phyloP scores from a whole-genome alignment of 768 basidiomycete genomes.

The Leucosporidium yakuticum region DNA sequence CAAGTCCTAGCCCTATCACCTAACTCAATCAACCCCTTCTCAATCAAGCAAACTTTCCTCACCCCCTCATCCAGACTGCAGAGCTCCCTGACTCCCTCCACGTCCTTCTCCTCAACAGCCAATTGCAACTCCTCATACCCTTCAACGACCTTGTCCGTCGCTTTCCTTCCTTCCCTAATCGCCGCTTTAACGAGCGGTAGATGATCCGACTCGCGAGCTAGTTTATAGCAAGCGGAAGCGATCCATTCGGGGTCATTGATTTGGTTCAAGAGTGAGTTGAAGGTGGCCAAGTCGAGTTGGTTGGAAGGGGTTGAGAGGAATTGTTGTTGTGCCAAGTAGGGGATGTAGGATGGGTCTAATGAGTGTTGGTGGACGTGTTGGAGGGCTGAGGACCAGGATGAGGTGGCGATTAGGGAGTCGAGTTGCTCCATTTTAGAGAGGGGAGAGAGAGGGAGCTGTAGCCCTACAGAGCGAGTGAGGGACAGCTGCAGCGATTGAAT shows the following conservation, averaged over 20 bases:
- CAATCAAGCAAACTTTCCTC: background rate
- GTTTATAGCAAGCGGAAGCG: background rate
- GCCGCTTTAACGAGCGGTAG: no score
- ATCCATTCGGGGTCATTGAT: background rate
- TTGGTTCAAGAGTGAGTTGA: background rate
- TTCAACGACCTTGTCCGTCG: background rate
- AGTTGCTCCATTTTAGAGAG: background rate
- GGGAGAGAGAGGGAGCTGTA: no score
- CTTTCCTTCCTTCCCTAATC: background rate
- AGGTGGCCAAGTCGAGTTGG: background rate
- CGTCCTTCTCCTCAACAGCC: background rate
- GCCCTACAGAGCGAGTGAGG: no score
- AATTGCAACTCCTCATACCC: background rate
- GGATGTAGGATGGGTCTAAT: background rate
- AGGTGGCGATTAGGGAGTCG: background rate
- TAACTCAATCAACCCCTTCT: conserved; percentile 39
- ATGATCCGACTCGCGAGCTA: no score
- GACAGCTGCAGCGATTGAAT: no score
- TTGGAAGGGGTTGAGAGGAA: no score
- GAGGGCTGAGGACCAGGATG: background rate
- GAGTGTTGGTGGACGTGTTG: background rate
- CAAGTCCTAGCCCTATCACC: conserved; percentile 27
- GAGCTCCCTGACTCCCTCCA: background rate
- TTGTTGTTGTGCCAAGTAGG: background rate
- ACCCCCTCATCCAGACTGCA: background rate